phyloP scores from a whole-genome alignment of 305 asterid genomes.

The Fraxinus floribunda region DNA sequence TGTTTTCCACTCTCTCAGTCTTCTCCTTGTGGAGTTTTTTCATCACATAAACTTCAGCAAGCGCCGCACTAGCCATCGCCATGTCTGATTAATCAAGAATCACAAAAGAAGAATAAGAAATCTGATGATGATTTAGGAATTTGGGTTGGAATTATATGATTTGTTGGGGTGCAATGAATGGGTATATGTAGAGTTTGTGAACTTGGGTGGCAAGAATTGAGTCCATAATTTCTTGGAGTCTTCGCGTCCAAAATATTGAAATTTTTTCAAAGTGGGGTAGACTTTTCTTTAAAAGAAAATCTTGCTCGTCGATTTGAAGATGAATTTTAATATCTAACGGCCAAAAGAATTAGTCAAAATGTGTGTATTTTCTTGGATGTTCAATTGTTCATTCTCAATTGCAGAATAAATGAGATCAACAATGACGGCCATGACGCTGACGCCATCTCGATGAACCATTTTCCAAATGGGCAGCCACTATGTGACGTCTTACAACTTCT shows the following conservation, averaged over 20 bases:
- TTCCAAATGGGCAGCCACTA: background rate
- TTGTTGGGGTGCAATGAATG: background rate
- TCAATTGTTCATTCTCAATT: background rate
- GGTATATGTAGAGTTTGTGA: constrained; percentile 19
- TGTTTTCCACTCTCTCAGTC: constrained; percentile 37
- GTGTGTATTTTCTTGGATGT: background rate
- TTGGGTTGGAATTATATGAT: background rate
- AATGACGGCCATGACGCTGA: constrained; percentile 4
- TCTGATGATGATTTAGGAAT: background rate
- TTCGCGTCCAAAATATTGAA: background rate
- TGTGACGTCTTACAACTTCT: background rate
- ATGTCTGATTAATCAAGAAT: background rate
- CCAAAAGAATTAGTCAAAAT: constrained; percentile 6
- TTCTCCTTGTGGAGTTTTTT: constrained; percentile 38
- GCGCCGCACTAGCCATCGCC: constrained; percentile 30
- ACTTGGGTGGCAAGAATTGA: constrained; percentile 25
- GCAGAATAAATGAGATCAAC: constrained; percentile 12
- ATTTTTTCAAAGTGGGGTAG: background rate
- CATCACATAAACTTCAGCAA: constrained; percentile 41
- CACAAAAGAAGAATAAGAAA: background rate
- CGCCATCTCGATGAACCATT: background rate
- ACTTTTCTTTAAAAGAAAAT: background rate
- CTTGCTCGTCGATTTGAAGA: background rate
- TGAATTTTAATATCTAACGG: background rate
- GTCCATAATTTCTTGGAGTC: constrained; percentile 5